Conservation (phyloP, 2,329 filamentous ascomycete species). For the Penicillium brevicompactum region DNA sequence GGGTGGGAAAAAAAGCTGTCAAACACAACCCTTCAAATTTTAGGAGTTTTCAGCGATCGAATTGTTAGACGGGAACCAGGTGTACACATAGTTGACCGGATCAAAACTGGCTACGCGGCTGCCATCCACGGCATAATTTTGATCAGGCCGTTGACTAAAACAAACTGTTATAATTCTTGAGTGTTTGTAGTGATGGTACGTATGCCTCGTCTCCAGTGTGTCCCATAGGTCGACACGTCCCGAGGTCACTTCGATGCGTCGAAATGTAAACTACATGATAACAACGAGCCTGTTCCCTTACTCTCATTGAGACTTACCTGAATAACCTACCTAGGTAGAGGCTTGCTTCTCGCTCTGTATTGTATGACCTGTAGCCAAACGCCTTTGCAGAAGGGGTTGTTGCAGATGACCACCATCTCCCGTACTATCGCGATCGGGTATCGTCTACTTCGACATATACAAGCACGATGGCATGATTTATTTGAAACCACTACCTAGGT, state of each 20-base stretch:
- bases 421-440: too few relatives aligned
- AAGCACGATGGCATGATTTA: too few relatives aligned
- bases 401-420: too few relatives aligned
- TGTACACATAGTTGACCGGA: neutral
- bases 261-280: neutral
- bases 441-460: too few relatives aligned
- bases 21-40: too few relatives aligned
- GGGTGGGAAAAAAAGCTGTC: too few relatives aligned
- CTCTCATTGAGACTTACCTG: neutral
- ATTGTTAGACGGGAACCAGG: too few relatives aligned
- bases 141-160: conserved; percentile 14
- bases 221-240: conserved; percentile 5
- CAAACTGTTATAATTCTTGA: conserved; percentile 8
- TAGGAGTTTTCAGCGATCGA: too few relatives aligned
- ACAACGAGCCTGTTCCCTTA: neutral
- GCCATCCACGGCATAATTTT: conserved; percentile 11
- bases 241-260: neutral
- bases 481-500: too few relatives aligned
- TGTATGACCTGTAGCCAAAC: neutral
- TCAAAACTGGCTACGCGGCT: conserved; percentile 2
- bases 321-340: too few relatives aligned
- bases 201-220: neutral
- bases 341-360: neutral
- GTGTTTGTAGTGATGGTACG: conserved; percentile 10
- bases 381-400: neutral